A percentile compares a stretch with the other conserved stretches of the same genome.
Evolutionary conservation across 169 alveolate species (phyloP).

Genomic region (Cyclospora cayetanensis): DNA sequence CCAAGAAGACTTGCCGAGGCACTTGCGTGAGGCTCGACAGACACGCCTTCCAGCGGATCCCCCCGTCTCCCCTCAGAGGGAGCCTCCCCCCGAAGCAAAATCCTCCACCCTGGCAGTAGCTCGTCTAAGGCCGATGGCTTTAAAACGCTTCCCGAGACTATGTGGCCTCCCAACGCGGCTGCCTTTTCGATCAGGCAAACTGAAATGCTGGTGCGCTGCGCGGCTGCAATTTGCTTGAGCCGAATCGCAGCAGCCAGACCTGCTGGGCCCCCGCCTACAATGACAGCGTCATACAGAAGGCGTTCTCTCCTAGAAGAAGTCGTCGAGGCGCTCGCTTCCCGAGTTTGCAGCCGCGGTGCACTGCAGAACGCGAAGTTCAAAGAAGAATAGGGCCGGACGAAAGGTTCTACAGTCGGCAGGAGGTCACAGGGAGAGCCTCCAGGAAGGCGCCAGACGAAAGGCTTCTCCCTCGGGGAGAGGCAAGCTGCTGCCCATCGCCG

Average conservation of each 20-base stretch:
- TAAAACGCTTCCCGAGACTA: constrained; percentile 88
- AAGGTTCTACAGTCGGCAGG: too few relatives aligned
- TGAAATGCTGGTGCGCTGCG: not conserved
- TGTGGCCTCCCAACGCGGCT: constrained; percentile 86
- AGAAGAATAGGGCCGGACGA: too few relatives aligned
- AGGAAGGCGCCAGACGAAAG: too few relatives aligned
- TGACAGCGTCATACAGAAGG: constrained; percentile 81
- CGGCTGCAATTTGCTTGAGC: constrained; percentile 74
- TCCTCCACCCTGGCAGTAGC: constrained; percentile 80
- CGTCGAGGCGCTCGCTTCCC: not conserved
- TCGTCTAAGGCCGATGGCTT: constrained; percentile 86
- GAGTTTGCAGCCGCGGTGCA: too few relatives aligned
- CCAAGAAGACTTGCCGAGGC: too few relatives aligned
- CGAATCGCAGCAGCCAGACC: constrained; percentile 88
- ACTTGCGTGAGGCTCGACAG: too few relatives aligned
- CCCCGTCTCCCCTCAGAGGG: not conserved
- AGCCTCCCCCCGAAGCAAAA: not conserved
- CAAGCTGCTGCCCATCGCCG: too few relatives aligned
- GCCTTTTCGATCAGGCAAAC: constrained; percentile 88
- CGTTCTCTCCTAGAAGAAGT: constrained; percentile 67
- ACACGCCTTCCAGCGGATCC: too few relatives aligned
- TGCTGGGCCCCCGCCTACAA: constrained; percentile 92
- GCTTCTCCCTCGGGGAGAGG: too few relatives aligned
- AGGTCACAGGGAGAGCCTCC: too few relatives aligned
- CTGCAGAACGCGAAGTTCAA: too few relatives aligned